These are phyloP conservation scores for Monosiga brevicollis DNA, from an alignment of 78 protist species.

Conservation along the genomic window DNA sequence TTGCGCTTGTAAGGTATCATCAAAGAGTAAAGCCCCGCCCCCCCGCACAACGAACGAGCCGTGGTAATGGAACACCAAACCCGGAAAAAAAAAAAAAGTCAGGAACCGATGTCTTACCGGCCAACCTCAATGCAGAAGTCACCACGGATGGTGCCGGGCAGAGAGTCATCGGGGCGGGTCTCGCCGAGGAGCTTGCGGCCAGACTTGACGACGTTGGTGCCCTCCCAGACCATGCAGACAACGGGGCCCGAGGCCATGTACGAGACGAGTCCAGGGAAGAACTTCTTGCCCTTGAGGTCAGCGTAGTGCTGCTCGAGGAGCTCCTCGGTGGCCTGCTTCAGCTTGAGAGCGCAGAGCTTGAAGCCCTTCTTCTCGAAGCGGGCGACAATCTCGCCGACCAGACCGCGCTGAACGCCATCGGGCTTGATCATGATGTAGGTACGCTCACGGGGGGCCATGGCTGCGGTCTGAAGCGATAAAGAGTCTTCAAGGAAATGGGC, in stretches of 20 bases:
- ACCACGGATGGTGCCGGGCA: conserved; percentile 80
- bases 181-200: conserved; percentile 69
- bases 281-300: conserved; percentile 41
- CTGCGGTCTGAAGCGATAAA: conserved; percentile 1
- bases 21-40: no score
- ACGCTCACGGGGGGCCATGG: conserved; percentile 38
- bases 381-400: conserved; percentile 45
- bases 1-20: neutral
- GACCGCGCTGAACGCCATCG: conserved; percentile 70
- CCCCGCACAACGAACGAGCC: no score
- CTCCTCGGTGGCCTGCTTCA: conserved; percentile 11
- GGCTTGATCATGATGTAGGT: conserved; percentile 79
- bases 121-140: conserved; percentile 39
- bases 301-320: conserved; percentile 52
- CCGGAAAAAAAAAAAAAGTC: no score
- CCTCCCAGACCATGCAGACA: conserved; percentile 42
- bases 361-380: conserved; percentile 59
- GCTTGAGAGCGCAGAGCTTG: conserved; percentile 59
- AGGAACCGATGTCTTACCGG: neutral
- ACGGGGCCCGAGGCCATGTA: conserved; percentile 47
- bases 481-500: no score
- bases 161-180: conserved; percentile 65
- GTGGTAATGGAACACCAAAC: no score
- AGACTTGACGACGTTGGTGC: conserved; percentile 34
- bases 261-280: conserved; percentile 58